Conservation (phyloP, 192 early-diverging fungal genomes). For the Mortierella alpina region DNA sequence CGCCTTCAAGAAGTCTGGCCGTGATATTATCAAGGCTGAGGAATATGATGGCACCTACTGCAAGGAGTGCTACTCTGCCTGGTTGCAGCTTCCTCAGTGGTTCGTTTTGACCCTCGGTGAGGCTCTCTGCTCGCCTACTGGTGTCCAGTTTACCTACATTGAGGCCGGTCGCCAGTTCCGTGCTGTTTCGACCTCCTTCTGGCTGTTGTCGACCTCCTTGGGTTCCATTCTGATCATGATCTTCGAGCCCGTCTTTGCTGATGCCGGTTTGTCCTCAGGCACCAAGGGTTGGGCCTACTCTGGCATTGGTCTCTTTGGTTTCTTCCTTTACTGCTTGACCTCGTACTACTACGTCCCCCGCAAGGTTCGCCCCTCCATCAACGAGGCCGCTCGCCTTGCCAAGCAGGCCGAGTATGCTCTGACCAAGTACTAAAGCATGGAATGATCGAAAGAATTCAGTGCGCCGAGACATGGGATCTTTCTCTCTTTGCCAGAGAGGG, state of each 20-base stretch:
- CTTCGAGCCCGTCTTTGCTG: slow-evolving; percentile 37
- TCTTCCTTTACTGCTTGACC: slow-evolving; percentile 35
- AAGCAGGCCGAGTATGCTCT: slow-evolving; percentile 45
- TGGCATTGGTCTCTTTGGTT: slow-evolving; percentile 47
- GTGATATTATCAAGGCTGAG: neutral
- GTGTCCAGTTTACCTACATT: slow-evolving; percentile 73
- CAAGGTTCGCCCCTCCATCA: slow-evolving; percentile 46
- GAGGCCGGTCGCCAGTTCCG: slow-evolving; percentile 72
- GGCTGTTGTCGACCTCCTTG: slow-evolving; percentile 62
- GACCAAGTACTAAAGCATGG: slow-evolving; percentile 13
- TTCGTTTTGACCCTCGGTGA: slow-evolving; percentile 69
- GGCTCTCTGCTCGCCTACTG: slow-evolving; percentile 66
- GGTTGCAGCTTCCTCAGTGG: slow-evolving; percentile 60
- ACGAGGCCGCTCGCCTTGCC: slow-evolving; percentile 46
- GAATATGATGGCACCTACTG: slow-evolving; percentile 37
- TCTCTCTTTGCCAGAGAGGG: no score
- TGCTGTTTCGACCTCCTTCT: slow-evolving; percentile 65
- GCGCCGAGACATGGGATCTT: no score
- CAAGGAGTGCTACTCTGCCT: slow-evolving; percentile 40
- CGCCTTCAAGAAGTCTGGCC: slow-evolving; percentile 11
- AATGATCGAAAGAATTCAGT: no score
- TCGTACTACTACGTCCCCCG: slow-evolving; percentile 40
- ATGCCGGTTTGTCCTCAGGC: slow-evolving; percentile 1
- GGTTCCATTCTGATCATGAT: slow-evolving; percentile 55
- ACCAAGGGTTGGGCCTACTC: slow-evolving; percentile 42